Base-by-base conservation (phyloP, 257 asterid species). In the Echites panduratus region DNA sequence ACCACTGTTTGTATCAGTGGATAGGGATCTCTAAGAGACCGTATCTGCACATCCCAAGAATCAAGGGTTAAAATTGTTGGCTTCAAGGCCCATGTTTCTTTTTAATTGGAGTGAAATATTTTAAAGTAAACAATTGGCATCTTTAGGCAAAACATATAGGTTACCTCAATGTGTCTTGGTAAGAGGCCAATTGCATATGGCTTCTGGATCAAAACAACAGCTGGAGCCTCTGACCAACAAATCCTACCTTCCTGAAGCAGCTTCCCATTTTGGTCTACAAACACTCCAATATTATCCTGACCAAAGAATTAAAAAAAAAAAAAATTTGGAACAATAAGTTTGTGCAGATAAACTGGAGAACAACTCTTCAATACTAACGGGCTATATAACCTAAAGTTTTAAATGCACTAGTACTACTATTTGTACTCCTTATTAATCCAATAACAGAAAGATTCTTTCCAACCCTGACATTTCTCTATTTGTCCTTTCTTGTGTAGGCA, bases 191-290 rank as follows among this genome's bases (percentile, higher is more conserved):
- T 80, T 76, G 88, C 96, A 87, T 92, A 90, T 70, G 98, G 99
- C 79, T 84, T 87, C 84, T 89, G 91, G 75, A 87, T 85, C 72
- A 85, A 82, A 77, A 90, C 85, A 66, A 86, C 81, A 27, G 89
- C 82, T 74, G 98, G 99, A 79, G 99, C 97, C 79, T 95, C 99
- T 9, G 99, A 95, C 99, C 99, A 95, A 87, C 95, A 90, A 78
- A 95, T 79, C 85, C 95, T 87, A 77, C 98, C 99, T 75, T 89
- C 99, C 81, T 89, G 99, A 61, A 89, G 92, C 83, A 92, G 97
- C 88, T 95, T 95, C 43, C 99, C 99, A 52, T 92, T 95, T 89
- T 95, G 98, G 82, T 95, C 96, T 74, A 95, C 97, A 84, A 95
- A 86, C 73, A 95, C 92, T 71, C 99, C 99, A 77, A 95, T 92